Evolutionary conservation across 139 green algal species (phyloP), one percentile per base, ranked within the genome.

Genomic region (Chlorella sp.): DNA sequence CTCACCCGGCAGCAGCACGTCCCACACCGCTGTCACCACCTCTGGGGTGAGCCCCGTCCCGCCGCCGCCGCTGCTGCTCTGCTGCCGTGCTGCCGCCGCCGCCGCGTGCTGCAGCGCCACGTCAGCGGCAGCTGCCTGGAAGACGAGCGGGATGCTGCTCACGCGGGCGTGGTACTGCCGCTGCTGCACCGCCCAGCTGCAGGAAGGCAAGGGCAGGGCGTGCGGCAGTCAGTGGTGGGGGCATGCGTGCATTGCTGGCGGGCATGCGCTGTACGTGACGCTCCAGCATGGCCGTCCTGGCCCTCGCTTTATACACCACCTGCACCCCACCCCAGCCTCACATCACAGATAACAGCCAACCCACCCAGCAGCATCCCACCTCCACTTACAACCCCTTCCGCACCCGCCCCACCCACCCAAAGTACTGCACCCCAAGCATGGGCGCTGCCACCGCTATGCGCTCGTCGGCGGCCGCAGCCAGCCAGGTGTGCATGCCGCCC

Each of bases 401-500:
- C 53, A 32, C 71, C 32, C 3, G 9, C 69, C 40, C 40, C 16
- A 26, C 89, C 26, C 88, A 97, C 53, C 75, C 34, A 71, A 96
- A 97, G 69, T 89, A 77, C 90, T 97, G 95, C 64, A 97, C 92
- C 0, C 95, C 96, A 64, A 94, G 94, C 66, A 97, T 84, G 15
- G 96, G 93, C n/a, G 95, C 95, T 4, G 89, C 93, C 19, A 69
- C 91, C 1, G 92, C 86, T 1, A 97, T 73, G n/a, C 96, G 93
- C 4, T 86, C 61, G 77, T 97, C 96, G 0, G 88, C 80, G 19
- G 86, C 93, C 11, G 92, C 91, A 5, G 73, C 22, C 85, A 97
- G 92, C 96, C 94, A 97, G 18, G 94, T 88, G 81, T 95, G 90
- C 92, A 96, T 97, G 73, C 96, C 96, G 22, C 96, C 96, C 42